Conservation (phyloP, 2,329 filamentous ascomycete genomes). For the Rosellinia necatrix region DNA sequence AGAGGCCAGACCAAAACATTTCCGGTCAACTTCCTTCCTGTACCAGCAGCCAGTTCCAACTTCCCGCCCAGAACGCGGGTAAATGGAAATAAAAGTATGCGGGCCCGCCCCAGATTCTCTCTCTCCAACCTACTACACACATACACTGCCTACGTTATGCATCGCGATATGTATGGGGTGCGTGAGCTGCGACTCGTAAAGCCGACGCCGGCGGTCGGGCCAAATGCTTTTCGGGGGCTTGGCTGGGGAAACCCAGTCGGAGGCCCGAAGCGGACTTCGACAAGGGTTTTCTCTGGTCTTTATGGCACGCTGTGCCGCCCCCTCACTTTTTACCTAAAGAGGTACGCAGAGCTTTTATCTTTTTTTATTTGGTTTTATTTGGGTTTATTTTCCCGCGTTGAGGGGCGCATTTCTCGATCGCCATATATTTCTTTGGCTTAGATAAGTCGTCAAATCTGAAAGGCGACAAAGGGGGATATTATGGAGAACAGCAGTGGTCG, state of each 20-base stretch:
- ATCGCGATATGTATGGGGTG: neutral
- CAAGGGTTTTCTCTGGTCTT: too few relatives aligned
- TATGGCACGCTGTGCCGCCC: neutral
- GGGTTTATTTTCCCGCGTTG: too few relatives aligned
- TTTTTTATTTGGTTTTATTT: too few relatives aligned
- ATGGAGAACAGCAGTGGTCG: neutral
- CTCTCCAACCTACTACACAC: too few relatives aligned
- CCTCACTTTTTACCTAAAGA: neutral
- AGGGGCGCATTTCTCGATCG: neutral
- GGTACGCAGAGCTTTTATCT: neutral
- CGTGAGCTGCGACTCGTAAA: neutral
- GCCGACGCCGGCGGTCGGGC: neutral
- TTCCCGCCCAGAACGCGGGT: too few relatives aligned
- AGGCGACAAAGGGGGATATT: neutral
- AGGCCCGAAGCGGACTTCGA: slow-evolving; percentile 5
- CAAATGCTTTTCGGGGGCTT: slow-evolving; percentile 4
- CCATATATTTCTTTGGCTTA: neutral
- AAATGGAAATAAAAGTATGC: too few relatives aligned
- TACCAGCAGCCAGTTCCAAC: too few relatives aligned
- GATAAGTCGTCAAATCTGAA: neutral
- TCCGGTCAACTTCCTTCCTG: too few relatives aligned
- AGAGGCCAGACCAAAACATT: too few relatives aligned
- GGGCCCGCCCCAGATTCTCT: too few relatives aligned
- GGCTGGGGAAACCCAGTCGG: slow-evolving; percentile 20
- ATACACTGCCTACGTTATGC: neutral